A percentile compares a stretch with the other conserved stretches of the same genome.
These are phyloP conservation scores for Podila epigama DNA, from an alignment of 192 early-diverging fungal species.

Conservation along the genomic window DNA sequence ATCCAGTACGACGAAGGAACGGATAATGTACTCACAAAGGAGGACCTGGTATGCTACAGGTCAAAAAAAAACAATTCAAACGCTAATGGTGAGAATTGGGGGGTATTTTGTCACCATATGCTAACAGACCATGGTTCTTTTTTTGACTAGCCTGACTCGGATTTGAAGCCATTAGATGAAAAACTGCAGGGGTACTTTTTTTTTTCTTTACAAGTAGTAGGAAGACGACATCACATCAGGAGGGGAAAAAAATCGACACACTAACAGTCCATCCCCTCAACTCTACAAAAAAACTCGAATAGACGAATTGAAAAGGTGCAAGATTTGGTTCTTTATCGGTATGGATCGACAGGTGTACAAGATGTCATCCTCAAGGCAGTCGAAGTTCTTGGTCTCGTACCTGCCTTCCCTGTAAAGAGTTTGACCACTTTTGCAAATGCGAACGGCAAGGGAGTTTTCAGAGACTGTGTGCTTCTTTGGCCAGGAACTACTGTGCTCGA, in stretches of 20 bases:
- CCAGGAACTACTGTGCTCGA: slow-evolving; percentile 79
- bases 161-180: slow-evolving; percentile 64
- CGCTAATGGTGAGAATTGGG: background rate
- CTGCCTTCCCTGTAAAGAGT: slow-evolving; percentile 81
- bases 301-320: slow-evolving; percentile 68
- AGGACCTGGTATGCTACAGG: slow-evolving; percentile 45
- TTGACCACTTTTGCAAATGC: slow-evolving; percentile 68
- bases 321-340: slow-evolving; percentile 84
- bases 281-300: background rate
- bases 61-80: too few species aligned
- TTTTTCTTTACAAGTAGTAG: too few species aligned
- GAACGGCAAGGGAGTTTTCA: slow-evolving; percentile 66
- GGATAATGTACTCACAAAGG: slow-evolving; percentile 60
- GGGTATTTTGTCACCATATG: background rate
- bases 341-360: slow-evolving; percentile 83
- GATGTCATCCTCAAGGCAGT: slow-evolving; percentile 72
- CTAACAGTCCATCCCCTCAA: background rate
- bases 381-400: slow-evolving; percentile 69
- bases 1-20: slow-evolving; percentile 62
- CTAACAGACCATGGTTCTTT: background rate
- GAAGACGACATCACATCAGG: background rate
- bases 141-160: slow-evolving; percentile 44
- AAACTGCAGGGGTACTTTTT: slow-evolving; percentile 49
- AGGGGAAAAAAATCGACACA: background rate
- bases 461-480: slow-evolving; percentile 76